Percentiles rank a stretch among this genome's conserved stretches.
Conservation (phyloP, 345 rosid genomes). For the Cardamine chenopodiifolia region DNA sequence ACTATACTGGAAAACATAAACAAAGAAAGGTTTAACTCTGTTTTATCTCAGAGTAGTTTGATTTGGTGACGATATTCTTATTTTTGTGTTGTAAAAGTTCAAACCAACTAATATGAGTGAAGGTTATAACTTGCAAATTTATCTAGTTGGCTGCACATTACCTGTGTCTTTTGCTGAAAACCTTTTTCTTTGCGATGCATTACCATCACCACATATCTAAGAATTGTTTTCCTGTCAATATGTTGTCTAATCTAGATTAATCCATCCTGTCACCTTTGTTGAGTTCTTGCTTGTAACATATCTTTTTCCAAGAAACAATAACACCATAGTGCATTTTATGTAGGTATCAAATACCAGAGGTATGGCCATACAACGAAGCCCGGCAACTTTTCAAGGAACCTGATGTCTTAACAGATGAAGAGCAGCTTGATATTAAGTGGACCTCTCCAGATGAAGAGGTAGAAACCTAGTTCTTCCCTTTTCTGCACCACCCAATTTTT, state of each 20-base stretch:
- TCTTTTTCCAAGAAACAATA: not conserved
- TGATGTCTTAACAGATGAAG: conserved; percentile 57
- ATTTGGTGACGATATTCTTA: not conserved
- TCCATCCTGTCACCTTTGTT: not conserved
- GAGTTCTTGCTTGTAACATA: not conserved
- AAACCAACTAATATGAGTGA: conserved; percentile 7
- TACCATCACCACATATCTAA: not conserved
- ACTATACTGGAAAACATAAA: conserved; percentile 76
- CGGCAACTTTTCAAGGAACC: conserved; percentile 83
- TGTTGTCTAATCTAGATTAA: not conserved
- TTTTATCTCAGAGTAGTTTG: conserved; percentile 9
- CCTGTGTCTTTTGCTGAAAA: not conserved
- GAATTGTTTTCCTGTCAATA: not conserved
- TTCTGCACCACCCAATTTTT: conserved; percentile 5
- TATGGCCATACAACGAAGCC: conserved; percentile 92
- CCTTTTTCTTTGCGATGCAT: not conserved
- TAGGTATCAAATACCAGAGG: conserved; percentile 85
- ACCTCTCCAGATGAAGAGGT: conserved; percentile 90
- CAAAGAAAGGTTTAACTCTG: conserved; percentile 67
- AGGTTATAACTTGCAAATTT: conserved; percentile 6
- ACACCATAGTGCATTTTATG: conserved; percentile 3
- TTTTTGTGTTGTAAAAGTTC: not conserved
- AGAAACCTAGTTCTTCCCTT: conserved; percentile 18
- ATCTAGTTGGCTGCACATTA: conserved; percentile 9
- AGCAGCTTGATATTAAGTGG: conserved; percentile 83